These are phyloP conservation scores for Pythium utonaiense DNA, from an alignment of 352 stramenopile genomes.

Conservation along the genomic window DNA sequence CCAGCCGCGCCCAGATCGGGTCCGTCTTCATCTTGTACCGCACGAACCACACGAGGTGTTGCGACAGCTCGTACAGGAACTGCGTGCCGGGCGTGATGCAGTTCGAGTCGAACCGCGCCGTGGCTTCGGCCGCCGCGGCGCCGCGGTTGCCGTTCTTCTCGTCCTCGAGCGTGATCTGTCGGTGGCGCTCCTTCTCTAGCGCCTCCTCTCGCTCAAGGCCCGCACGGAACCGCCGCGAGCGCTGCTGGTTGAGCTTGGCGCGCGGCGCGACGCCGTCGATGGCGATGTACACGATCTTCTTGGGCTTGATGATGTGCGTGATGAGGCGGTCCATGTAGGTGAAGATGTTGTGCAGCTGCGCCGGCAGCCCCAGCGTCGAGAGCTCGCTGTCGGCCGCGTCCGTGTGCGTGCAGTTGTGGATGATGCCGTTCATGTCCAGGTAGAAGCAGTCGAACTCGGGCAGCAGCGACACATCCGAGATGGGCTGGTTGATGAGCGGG, in stretches of 20 bases:
- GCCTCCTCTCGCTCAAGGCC: conserved; percentile 73
- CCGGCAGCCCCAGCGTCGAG: conserved; percentile 89
- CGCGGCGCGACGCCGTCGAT: conserved; percentile 98
- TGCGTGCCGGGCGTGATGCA: conserved; percentile 99
- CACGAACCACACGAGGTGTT: conserved; percentile 91
- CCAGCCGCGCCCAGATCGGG: conserved; percentile 93
- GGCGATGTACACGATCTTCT: conserved; percentile 97
- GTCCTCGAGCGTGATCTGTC: conserved; percentile 72
- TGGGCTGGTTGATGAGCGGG: conserved; percentile 98
- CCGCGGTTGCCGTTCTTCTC: conserved; percentile 57
- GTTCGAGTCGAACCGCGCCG: conserved; percentile 96
- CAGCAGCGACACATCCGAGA: conserved; percentile 95
- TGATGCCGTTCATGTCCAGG: conserved; percentile 99
- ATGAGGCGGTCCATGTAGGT: conserved; percentile 94
- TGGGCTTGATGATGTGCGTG: conserved; percentile 96
- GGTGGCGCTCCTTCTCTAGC: conserved; percentile 60
- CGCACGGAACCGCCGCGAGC: conserved; percentile 92
- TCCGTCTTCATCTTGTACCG: conserved; percentile 96
- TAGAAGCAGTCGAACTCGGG: conserved; percentile 99
- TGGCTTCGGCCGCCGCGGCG: conserved; percentile 18
- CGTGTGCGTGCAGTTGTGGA: conserved; percentile 98
- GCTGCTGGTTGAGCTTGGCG: conserved; percentile 99
- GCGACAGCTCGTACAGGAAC: conserved; percentile 96
- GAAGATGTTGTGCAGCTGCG: conserved; percentile 92
- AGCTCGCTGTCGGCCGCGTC: conserved; percentile 91